Evolutionary conservation across 371 early-diverging fungal species (phyloP).

Genomic region (Mucor lusitanicus): DNA sequence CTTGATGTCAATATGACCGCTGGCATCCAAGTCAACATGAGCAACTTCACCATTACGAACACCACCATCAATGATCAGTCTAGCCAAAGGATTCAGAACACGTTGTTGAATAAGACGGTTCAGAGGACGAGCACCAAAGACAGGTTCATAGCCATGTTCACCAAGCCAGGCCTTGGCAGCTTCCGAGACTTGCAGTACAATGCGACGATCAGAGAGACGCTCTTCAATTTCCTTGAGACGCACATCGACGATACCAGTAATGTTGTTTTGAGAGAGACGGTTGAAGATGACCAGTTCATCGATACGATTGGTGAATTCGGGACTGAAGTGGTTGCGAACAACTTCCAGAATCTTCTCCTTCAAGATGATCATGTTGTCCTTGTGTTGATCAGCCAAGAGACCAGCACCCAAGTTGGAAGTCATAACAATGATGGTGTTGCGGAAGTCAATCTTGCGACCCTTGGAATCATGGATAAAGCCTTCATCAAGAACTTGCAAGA

Average conservation of each 20-base stretch:
- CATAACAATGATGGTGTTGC: slow-evolving; percentile 93
- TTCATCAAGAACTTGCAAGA: slow-evolving; percentile 90
- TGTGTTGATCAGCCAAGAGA: slow-evolving; percentile 42
- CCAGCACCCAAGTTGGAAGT: slow-evolving; percentile 83
- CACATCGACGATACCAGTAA: slow-evolving; percentile 83
- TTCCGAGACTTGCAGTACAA: slow-evolving; percentile 64
- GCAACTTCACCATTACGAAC: slow-evolving; percentile 69
- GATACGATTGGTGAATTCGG: slow-evolving; percentile 91
- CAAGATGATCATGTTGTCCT: slow-evolving; percentile 43
- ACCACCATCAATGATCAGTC: slow-evolving; percentile 77
- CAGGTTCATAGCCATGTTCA: slow-evolving; percentile 77
- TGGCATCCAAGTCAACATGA: slow-evolving; percentile 38
- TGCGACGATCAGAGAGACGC: slow-evolving; percentile 74
- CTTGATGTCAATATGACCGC: slow-evolving; percentile 32
- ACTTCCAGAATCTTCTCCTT: slow-evolving; percentile 66
- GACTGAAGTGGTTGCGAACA: slow-evolving; percentile 83
- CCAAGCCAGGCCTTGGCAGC: slow-evolving; percentile 82
- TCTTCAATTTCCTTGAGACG: slow-evolving; percentile 77
- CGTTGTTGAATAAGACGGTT: slow-evolving; percentile 84
- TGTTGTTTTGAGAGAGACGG: slow-evolving; percentile 67
- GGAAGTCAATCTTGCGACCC: slow-evolving; percentile 85
- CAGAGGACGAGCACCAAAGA: slow-evolving; percentile 85
- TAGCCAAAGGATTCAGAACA: slow-evolving; percentile 80
- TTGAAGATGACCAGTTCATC: slow-evolving; percentile 89
- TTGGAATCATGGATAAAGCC: slow-evolving; percentile 89